Conservation (phyloP, 176 grass and related monocot species). For the Elymus sibiricus region DNA sequence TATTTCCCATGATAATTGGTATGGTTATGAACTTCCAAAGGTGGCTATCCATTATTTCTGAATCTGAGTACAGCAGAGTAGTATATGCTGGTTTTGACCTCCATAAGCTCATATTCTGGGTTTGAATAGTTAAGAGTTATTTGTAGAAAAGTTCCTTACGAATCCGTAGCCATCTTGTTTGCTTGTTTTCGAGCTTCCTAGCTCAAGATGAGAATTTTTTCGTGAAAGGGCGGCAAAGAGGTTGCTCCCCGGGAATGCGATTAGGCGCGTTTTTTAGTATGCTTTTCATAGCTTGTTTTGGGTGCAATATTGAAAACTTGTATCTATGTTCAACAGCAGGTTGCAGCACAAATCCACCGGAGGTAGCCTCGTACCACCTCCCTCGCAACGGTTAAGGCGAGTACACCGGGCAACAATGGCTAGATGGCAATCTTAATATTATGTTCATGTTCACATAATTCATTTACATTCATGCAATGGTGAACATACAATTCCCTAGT, state of each 20-base stretch:
- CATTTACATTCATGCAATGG: too few species aligned
- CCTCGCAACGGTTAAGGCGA: background rate
- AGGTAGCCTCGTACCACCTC: background rate
- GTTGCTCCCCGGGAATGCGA: background rate
- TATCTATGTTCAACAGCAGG: background rate
- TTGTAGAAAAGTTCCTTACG: too few species aligned
- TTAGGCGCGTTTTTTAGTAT: background rate
- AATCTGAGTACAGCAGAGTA: background rate
- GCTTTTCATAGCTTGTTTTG: background rate
- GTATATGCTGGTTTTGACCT: background rate
- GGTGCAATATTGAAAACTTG: background rate
- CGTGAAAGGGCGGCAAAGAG: background rate
- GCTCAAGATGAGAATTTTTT: too few species aligned
- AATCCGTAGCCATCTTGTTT: too few species aligned
- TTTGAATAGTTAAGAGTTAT: too few species aligned
- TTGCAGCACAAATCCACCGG: background rate
- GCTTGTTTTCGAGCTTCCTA: too few species aligned
- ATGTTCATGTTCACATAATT: background rate
- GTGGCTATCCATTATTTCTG: background rate
- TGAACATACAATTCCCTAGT: background rate
- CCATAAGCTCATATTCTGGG: too few species aligned
- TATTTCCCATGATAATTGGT: too few species aligned
- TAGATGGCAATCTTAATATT: background rate
- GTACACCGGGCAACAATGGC: background rate
- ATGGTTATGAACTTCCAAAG: too few species aligned